These are phyloP conservation scores for Stachybotrys echinatus DNA, from an alignment of 2,329 filamentous ascomycete species.

Conservation along the genomic window DNA sequence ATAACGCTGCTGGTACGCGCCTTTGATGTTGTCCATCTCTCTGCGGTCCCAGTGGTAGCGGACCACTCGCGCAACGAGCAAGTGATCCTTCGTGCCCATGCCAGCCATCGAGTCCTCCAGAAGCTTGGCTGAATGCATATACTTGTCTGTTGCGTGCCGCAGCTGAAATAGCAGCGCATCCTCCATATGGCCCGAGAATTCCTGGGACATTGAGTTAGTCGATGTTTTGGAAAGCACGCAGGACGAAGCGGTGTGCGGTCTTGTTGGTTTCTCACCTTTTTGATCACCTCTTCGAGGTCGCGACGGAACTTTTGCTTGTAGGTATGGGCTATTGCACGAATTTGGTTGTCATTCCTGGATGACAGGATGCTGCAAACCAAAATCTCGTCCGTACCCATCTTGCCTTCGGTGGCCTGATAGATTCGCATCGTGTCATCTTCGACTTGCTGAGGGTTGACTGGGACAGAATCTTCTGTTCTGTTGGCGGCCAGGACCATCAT, in stretches of 20 bases:
- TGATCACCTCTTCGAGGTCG: constrained; percentile 67
- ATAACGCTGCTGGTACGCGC: constrained; percentile 69
- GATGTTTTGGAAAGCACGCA: background rate
- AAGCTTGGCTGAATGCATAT: constrained; percentile 73
- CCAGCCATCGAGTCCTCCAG: constrained; percentile 89
- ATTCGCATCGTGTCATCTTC: constrained; percentile 72
- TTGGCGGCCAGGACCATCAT: constrained; percentile 71
- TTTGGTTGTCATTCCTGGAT: constrained; percentile 71
- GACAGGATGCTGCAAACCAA: constrained; percentile 75
- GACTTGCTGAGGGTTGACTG: constrained; percentile 66
- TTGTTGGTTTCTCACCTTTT: constrained; percentile 43
- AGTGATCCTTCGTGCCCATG: constrained; percentile 76
- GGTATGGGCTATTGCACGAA: constrained; percentile 71
- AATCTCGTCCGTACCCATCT: constrained; percentile 67
- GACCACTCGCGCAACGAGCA: constrained; percentile 73
- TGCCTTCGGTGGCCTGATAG: constrained; percentile 71
- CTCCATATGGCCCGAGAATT: constrained; percentile 92
- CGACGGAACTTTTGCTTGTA: constrained; percentile 71
- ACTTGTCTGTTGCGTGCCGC: constrained; percentile 70
- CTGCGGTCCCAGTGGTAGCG: constrained; percentile 77
- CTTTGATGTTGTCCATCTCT: constrained; percentile 71
- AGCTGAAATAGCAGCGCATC: constrained; percentile 76
- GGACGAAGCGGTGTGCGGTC: background rate
- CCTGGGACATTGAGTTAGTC: constrained; percentile 28
- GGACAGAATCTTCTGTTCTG: constrained; percentile 71